These are phyloP conservation scores for Candida berthetii DNA, from an alignment of 805 yeast species.

Conservation along the genomic window DNA sequence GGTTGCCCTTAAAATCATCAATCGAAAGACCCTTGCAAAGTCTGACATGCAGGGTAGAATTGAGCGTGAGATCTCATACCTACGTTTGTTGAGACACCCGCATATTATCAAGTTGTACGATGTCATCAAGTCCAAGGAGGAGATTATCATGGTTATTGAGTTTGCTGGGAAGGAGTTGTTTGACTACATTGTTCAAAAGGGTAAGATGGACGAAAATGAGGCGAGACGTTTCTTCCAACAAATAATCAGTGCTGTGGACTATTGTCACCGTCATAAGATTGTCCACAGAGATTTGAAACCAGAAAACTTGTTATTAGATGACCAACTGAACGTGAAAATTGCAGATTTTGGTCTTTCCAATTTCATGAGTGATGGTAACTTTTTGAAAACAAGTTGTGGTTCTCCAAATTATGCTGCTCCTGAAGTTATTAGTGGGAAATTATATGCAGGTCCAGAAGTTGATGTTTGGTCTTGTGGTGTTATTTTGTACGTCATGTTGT, in stretches of 20 bases:
- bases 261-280: conserved; percentile 93
- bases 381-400: conserved; percentile 91
- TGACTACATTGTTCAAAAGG: conserved; percentile 92
- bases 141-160: conserved; percentile 95
- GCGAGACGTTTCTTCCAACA: conserved; percentile 94
- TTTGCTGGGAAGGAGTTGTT: conserved; percentile 95
- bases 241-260: conserved; percentile 92
- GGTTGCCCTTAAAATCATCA: conserved; percentile 90
- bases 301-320: conserved; percentile 85
- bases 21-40: conserved; percentile 86
- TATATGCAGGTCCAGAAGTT: conserved; percentile 97
- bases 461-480: conserved; percentile 99
- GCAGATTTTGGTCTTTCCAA: conserved; percentile 95
- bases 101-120: conserved; percentile 94
- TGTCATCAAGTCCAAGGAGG: conserved; percentile 92
- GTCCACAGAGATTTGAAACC: conserved; percentile 97
- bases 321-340: conserved; percentile 84
- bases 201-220: conserved; percentile 86
- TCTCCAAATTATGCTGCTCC: conserved; percentile 98
- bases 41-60: conserved; percentile 96
- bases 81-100: conserved; percentile 86
- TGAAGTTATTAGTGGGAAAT: conserved; percentile 89
- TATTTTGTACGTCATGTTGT: conserved; percentile 88
- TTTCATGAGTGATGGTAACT: conserved; percentile 97
- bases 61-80: conserved; percentile 88